Base-by-base conservation (phyloP, 2,329 filamentous ascomycete species). In the Paracamarosporium sp. region DNA sequence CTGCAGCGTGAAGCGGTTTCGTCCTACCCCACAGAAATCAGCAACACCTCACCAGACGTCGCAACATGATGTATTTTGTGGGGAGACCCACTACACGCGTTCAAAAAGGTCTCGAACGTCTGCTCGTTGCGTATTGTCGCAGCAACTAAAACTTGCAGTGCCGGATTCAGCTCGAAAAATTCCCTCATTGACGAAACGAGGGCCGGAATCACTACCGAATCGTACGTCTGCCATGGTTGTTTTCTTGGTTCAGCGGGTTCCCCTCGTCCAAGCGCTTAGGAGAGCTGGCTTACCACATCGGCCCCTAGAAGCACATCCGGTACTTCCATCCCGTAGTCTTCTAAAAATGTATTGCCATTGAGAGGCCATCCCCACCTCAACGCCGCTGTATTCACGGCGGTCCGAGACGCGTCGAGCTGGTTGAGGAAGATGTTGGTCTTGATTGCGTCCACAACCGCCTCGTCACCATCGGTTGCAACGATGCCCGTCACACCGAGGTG, bases 401-500 rank as follows among this genome's bases (percentile, higher is more conserved):
- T 59, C 17, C 50, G 48, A 13, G 62, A 55, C 20, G 58, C 58
- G 55, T 88, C 83, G 0, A 92, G 80, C 6, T 80, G 81, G 65
- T 93, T 93, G 48, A 93, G 78, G 61, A 86, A 88, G 33, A 91
- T 77, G 63, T 90, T 93, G 40, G 87, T 87, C 1, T 84, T 82
- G 33, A 93, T 79, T 33, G 85, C 84, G 66, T 88, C 85, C 48
- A 92, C 85, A 1, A 93, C 89, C 52, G 88, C 86, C 64, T 88
- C 86, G 13, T 90, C 90, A 2, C 91, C 91, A 69, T 95, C 91
- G 0, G 91, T 91, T 2, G 88, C 86, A 5, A 90, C 81, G 22
- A 90, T 85, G 50, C 86, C 83, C 0, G 76, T 70, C 0, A 88
- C 83, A 5, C 75, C 80, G 0, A 94, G 81, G 68, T 87, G 79